These are phyloP conservation scores for Herpotrichia juniperi DNA, from an alignment of 2,329 filamentous ascomycete genomes.

Conservation along the genomic window DNA sequence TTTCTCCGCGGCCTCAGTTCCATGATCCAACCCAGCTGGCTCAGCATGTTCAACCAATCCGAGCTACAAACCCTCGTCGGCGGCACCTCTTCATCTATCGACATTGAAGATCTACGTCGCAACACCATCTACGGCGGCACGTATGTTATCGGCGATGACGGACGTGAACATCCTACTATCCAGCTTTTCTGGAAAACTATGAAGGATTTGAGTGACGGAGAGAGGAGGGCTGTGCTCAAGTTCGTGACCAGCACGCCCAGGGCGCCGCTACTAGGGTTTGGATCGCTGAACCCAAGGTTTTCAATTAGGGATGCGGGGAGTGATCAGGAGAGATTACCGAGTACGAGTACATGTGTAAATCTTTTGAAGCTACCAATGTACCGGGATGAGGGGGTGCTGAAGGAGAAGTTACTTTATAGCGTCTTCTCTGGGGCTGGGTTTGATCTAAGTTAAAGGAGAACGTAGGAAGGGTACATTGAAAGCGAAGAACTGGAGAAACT, in stretches of 20 bases:
- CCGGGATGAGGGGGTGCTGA: constrained; percentile 66
- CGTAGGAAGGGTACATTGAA: too few relatives aligned
- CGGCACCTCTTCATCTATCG: constrained; percentile 83
- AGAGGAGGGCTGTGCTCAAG: constrained; percentile 86
- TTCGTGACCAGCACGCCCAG: constrained; percentile 95
- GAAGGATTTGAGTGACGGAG: constrained; percentile 73
- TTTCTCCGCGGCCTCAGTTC: constrained; percentile 85
- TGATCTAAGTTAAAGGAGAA: constrained; percentile 62
- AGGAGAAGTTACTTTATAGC: constrained; percentile 85
- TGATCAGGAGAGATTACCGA: constrained; percentile 81
- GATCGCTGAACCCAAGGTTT: constrained; percentile 82
- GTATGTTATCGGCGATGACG: constrained; percentile 88
- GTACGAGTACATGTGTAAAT: constrained; percentile 95
- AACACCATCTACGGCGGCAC: constrained; percentile 89
- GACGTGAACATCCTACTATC: constrained; percentile 82
- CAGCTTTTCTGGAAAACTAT: constrained; percentile 92
- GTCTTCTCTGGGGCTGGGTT: constrained; percentile 91
- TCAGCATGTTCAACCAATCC: constrained; percentile 97
- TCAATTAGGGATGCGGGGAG: constrained; percentile 83
- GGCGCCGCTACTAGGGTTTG: constrained; percentile 87
- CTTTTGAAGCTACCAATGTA: constrained; percentile 91
- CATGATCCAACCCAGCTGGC: constrained; percentile 91
- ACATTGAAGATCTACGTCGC: constrained; percentile 81
- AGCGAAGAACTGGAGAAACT: too few relatives aligned
- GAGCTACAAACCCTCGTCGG: constrained; percentile 94